These are phyloP conservation scores for Miscanthus sacchariflorus DNA, from an alignment of 202 grass and related monocot species.

Conservation along the genomic window DNA sequence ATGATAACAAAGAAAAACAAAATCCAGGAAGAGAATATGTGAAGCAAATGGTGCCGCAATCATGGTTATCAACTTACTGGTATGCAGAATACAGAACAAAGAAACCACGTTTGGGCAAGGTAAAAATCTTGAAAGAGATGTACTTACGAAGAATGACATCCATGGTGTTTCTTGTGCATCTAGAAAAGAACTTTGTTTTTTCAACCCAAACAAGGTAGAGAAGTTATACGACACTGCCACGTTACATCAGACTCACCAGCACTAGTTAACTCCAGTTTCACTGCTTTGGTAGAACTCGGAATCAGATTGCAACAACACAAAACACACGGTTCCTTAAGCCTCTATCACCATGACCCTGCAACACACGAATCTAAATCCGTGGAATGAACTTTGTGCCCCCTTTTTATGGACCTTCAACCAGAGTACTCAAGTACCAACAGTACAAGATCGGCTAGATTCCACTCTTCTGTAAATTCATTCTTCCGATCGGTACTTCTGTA, in stretches of 20 bases:
- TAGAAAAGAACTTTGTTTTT: neutral
- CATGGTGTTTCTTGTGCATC: neutral
- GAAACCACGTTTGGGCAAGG: neutral
- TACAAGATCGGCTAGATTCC: too few relatives aligned
- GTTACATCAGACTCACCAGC: neutral
- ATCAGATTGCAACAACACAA: neutral
- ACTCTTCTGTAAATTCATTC: neutral
- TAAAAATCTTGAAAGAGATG: neutral
- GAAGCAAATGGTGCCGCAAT: neutral
- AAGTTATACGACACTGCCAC: neutral
- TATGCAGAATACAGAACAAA: neutral
- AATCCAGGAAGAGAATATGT: conserved; percentile 12
- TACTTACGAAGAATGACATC: neutral
- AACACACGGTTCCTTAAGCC: too few relatives aligned
- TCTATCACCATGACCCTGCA: too few relatives aligned
- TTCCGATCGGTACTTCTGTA: neutral
- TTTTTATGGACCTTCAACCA: too few relatives aligned
- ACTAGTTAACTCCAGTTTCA: neutral
- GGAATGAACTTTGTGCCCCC: too few relatives aligned
- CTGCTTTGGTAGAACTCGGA: too few relatives aligned
- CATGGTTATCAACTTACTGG: neutral
- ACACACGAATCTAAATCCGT: too few relatives aligned
- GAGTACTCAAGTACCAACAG: too few relatives aligned
- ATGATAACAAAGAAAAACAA: neutral
- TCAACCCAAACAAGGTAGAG: neutral